Conservation (phyloP, 441 rosid genomes). For the Syzygium syzygioides region DNA sequence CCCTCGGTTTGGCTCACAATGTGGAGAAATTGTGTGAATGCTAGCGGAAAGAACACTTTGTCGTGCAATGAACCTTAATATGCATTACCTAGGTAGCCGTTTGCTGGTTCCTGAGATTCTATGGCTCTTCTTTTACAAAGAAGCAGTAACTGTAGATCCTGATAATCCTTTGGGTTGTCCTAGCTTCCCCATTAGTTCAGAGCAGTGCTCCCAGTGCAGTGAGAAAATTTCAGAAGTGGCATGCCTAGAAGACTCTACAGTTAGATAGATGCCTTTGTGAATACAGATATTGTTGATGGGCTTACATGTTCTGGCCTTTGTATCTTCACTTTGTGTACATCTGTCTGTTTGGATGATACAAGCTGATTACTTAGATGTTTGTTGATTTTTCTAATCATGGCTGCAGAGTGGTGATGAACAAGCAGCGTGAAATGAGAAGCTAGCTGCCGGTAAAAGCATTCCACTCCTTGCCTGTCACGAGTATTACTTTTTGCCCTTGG, state of each 20-base stretch:
- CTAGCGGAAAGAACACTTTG: conserved; percentile 63
- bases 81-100: too few relatives aligned
- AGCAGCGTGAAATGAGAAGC: conserved; percentile 86
- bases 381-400: background rate
- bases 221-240: conserved; percentile 90
- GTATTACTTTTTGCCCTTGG: conserved; percentile 92
- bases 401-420: conserved; percentile 72
- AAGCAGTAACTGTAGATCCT: conserved; percentile 20
- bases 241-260: conserved; percentile 61
- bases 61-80: conserved; percentile 58
- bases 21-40: conserved; percentile 18
- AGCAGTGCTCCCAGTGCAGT: conserved; percentile 64
- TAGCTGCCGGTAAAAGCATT: conserved; percentile 61
- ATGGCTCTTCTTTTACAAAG: too few relatives aligned
- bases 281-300: background rate
- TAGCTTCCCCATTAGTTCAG: conserved; percentile 52
- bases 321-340: background rate
- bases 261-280: background rate
- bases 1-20: too few relatives aligned
- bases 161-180: conserved; percentile 52
- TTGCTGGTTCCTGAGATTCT: too few relatives aligned
- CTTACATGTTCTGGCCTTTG: background rate
- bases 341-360: background rate
- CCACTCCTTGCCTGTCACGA: conserved; percentile 44
- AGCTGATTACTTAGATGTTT: background rate